A percentile compares a stretch with the other conserved stretches of the same genome.
These are phyloP conservation scores for Amanita fuliginea DNA, from an alignment of 768 basidiomycete genomes.

Conservation along the genomic window DNA sequence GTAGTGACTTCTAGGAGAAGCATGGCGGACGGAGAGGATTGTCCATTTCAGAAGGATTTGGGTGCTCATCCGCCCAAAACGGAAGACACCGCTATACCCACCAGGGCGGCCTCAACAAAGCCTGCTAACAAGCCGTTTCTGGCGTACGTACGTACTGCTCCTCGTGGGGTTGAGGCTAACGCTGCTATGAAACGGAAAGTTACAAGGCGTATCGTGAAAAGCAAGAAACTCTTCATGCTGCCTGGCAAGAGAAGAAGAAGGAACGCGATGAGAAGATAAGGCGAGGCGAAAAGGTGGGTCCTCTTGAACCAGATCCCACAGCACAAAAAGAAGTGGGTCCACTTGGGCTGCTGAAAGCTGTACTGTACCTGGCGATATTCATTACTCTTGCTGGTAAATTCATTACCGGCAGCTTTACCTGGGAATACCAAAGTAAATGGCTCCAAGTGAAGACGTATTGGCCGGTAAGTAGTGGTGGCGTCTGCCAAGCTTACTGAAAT, in stretches of 20 bases:
- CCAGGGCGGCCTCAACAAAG: conserved; percentile 70
- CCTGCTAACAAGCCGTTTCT: conserved; percentile 80
- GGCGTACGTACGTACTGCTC: conserved; percentile 33
- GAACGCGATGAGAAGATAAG: conserved; percentile 65
- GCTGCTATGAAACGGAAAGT: conserved; percentile 20
- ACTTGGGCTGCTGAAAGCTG: conserved; percentile 57
- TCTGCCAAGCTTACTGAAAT: not conserved
- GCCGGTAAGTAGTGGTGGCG: conserved; percentile 33
- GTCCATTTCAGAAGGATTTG: conserved; percentile 26
- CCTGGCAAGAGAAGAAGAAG: conserved; percentile 60
- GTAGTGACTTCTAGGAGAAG: conserved; percentile 62
- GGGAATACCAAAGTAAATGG: conserved; percentile 72
- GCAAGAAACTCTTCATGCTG: conserved; percentile 48
- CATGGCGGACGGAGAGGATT: conserved; percentile 25
- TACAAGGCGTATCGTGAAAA: conserved; percentile 57
- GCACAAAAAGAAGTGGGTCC: conserved; percentile 55
- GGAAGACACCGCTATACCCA: conserved; percentile 50
- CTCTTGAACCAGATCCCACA: conserved; percentile 66
- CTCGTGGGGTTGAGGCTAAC: not conserved
- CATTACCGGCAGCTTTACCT: conserved; percentile 76
- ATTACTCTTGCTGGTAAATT: conserved; percentile 64
- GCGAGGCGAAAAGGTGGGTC: conserved; percentile 61
- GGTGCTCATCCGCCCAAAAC: conserved; percentile 36
- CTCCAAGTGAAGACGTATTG: conserved; percentile 46
- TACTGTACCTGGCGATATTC: conserved; percentile 44